A percentile compares a stretch with the other conserved stretches of the same genome.
Conservation (phyloP, 2,329 filamentous ascomycete species). For the Trichophyton rubrum region DNA sequence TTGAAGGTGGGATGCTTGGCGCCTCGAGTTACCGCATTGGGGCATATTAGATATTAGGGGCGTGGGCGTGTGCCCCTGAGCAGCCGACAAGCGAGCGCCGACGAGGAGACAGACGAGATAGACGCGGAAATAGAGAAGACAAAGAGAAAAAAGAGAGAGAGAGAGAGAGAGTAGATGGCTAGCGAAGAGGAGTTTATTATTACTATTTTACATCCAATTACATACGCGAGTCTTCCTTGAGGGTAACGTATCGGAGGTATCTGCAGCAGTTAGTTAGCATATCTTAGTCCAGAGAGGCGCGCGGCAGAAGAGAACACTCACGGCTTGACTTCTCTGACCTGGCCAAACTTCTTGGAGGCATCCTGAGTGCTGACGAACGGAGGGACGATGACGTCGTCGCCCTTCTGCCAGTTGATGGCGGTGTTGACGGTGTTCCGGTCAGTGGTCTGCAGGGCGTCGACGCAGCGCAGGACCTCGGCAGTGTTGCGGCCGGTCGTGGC, state of each 20-base stretch:
- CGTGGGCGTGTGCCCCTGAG: background rate
- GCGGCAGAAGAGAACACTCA: slow-evolving; percentile 21
- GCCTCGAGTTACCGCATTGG: background rate
- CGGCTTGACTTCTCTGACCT: slow-evolving; percentile 51
- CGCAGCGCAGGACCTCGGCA: slow-evolving; percentile 62
- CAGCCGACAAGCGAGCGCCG: no score
- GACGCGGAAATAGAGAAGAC: background rate
- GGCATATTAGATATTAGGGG: background rate
- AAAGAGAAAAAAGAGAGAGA: background rate
- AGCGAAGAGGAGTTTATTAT: background rate
- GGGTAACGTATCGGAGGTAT: slow-evolving; percentile 27
- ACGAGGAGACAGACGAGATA: no score
- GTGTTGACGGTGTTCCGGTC: slow-evolving; percentile 83
- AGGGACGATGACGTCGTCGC: slow-evolving; percentile 86
- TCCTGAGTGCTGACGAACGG: slow-evolving; percentile 70
- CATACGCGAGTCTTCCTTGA: slow-evolving; percentile 18
- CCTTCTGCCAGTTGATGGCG: slow-evolving; percentile 79
- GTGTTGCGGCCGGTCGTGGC: slow-evolving; percentile 80
- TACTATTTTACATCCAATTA: background rate
- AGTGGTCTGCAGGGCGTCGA: slow-evolving; percentile 68
- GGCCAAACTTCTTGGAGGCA: slow-evolving; percentile 76
- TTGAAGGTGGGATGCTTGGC: slow-evolving; percentile 2
- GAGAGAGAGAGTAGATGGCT: background rate
- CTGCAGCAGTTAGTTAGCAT: slow-evolving; percentile 11
- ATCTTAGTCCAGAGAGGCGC: no score